Evolutionary conservation across 345 rosid genomes (phyloP), one percentile per base, ranked within the genome.

Genomic region (Aquilaria sinensis): DNA sequence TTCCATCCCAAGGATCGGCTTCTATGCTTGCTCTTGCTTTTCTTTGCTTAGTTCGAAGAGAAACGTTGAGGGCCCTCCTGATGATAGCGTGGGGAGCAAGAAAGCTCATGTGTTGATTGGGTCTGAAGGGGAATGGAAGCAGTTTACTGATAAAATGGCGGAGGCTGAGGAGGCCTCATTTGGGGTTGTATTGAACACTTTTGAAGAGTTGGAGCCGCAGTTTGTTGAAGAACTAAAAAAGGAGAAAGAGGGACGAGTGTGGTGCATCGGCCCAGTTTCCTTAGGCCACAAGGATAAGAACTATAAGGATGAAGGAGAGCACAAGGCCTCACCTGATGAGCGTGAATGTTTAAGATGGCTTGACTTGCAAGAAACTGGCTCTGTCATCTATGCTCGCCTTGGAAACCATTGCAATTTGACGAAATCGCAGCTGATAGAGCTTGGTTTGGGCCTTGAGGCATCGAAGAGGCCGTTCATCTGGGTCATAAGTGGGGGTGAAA

Each of bases 211-310:
- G 61, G 86, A 79, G 51, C 47, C 66, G 23, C 80, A 62, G 12
- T 77, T 76, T 34, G 75, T 45, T 15, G 55, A 61, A 66, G 62
- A 58, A 50, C 79, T 76, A 50, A 64, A n/a, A 32, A 70, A 64
- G 6, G 63, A 55, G 30, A 77, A 64, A 61, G 67, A 16, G 33
- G 70, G 74, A 0, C 77, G 73, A 47, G 67, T 79, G 5, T 79
- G 87, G 84, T 77, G 79, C 56, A 5, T 83, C 3, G 84, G 84
- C 16, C 83, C 84, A 2, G 71, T 83, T 66, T 68, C 77, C 6
- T 51, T 70, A 2, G 75, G 65, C 31, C 73, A 75, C 57, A 70
- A 63, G 51, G 16, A 60, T 13, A 58, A 31, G 10, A 6, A 43
- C 2, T 74, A 81, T n/a, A 75, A 61, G 16, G 72, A 67, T 47